phyloP scores from a whole-genome alignment of 2,329 filamentous ascomycete genomes.

The Stagonosporopsis tanaceti region DNA sequence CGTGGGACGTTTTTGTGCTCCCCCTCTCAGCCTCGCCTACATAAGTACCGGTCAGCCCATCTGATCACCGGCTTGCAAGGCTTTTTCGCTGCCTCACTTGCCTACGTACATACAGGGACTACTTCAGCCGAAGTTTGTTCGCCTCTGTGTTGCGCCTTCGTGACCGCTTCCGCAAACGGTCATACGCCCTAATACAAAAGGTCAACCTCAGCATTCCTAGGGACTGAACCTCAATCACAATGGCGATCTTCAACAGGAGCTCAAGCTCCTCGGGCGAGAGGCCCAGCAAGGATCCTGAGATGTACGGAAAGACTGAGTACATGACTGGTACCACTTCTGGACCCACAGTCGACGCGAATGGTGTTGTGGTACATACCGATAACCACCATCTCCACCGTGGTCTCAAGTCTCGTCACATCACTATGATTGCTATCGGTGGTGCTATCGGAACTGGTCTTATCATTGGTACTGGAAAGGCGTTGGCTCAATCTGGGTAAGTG shows the following conservation, averaged over 20 bases:
- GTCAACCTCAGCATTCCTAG: slow-evolving; percentile 2
- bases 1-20: slow-evolving; percentile 10
- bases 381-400: slow-evolving; percentile 59
- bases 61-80: slow-evolving; percentile 22
- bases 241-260: slow-evolving; percentile 42
- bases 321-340: slow-evolving; percentile 19
- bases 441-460: slow-evolving; percentile 77
- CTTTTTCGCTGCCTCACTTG: slow-evolving; percentile 28
- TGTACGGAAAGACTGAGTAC: slow-evolving; percentile 35
- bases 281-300: slow-evolving; percentile 36
- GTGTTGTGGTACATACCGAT: slow-evolving; percentile 37
- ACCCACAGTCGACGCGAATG: slow-evolving; percentile 30
- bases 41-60: slow-evolving; percentile 31
- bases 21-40: slow-evolving; percentile 26
- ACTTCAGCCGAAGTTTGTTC: slow-evolving; percentile 17
- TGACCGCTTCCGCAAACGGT: slow-evolving; percentile 20
- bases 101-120: slow-evolving; percentile 24
- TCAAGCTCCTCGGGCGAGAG: slow-evolving; percentile 40
- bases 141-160: slow-evolving; percentile 17
- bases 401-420: slow-evolving; percentile 63
- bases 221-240: slow-evolving; percentile 17
- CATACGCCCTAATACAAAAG: slow-evolving; percentile 12
- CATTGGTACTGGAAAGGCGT: slow-evolving; percentile 67
- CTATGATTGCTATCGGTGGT: slow-evolving; percentile 76
- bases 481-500: slow-evolving; percentile 56